These are phyloP conservation scores for Plectosphaerella sp. DNA, from an alignment of 2,329 filamentous ascomycete genomes.

Conservation along the genomic window DNA sequence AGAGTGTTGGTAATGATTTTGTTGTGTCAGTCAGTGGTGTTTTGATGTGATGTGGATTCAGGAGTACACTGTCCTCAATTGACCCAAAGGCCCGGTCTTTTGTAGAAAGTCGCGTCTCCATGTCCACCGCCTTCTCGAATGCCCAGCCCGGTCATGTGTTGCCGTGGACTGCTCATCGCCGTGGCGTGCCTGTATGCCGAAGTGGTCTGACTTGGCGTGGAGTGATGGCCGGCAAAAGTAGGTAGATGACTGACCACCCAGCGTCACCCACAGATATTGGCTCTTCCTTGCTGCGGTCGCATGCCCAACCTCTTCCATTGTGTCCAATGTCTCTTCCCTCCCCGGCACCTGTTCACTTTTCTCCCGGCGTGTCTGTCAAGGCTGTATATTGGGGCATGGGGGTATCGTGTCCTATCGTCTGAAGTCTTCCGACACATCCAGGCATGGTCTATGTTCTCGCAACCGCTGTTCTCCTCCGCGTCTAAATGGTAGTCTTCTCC, in stretches of 20 bases:
- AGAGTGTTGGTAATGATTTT: neutral
- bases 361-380: neutral
- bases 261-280: neutral
- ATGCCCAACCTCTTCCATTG: too few species aligned
- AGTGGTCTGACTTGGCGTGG: neutral
- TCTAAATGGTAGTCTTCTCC: slow-evolving; percentile 61
- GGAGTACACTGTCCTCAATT: too few species aligned
- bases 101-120: neutral
- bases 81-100: neutral
- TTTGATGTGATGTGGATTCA: too few species aligned
- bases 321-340: too few species aligned
- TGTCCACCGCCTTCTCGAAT: too few species aligned
- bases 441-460: slow-evolving; percentile 12
- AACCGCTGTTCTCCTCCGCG: slow-evolving; percentile 6
- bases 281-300: too few species aligned
- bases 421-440: slow-evolving; percentile 2
- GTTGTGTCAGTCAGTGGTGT: neutral
- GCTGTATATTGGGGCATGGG: slow-evolving; percentile 3
- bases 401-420: slow-evolving; percentile 11
- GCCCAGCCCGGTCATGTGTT: neutral
- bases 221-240: neutral
- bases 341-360: too few species aligned
- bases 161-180: too few species aligned
- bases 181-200: neutral
- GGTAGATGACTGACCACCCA: neutral